Percentiles rank a stretch among this genome's conserved stretches.
These are phyloP conservation scores for Apophysomyces sp. DNA, from an alignment of 371 early-diverging fungal genomes.

Conservation along the genomic window DNA sequence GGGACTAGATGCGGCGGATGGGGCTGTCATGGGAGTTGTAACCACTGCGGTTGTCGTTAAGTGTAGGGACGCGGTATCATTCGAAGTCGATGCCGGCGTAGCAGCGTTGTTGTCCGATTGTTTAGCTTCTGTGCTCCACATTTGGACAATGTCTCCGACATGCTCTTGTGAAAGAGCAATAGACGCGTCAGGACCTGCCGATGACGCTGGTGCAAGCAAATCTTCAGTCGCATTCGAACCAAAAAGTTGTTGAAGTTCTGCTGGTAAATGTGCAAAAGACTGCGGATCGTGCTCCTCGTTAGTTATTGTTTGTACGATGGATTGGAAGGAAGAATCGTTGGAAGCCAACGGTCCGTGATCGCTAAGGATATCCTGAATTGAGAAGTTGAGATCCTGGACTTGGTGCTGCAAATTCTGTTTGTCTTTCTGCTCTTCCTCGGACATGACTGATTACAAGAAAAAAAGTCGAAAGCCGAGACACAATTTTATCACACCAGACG, in stretches of 20 bases:
- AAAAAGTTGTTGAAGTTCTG: constrained; percentile 40
- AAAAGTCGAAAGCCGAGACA: neutral
- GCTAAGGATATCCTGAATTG: constrained; percentile 34
- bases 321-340: constrained; percentile 37
- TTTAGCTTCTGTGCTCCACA: neutral
- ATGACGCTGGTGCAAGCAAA: constrained; percentile 5
- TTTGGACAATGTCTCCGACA: neutral
- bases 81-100: neutral
- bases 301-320: constrained; percentile 30
- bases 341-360: constrained; percentile 14
- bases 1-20: neutral
- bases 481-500: too few relatives aligned
- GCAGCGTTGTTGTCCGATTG: neutral
- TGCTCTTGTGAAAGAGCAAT: neutral
- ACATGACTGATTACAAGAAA: constrained; percentile 5
- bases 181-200: neutral
- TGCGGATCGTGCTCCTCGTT: constrained; percentile 19
- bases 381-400: constrained; percentile 23
- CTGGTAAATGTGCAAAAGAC: constrained; percentile 35
- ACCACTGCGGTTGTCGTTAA: neutral
- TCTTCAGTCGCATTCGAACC: constrained; percentile 34
- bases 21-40: neutral
- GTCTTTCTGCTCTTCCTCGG: constrained; percentile 11
- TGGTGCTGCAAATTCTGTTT: constrained; percentile 11
- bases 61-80: neutral